Conservation (phyloP, 768 basidiomycete species). For the Panaeolus papilionaceus region DNA sequence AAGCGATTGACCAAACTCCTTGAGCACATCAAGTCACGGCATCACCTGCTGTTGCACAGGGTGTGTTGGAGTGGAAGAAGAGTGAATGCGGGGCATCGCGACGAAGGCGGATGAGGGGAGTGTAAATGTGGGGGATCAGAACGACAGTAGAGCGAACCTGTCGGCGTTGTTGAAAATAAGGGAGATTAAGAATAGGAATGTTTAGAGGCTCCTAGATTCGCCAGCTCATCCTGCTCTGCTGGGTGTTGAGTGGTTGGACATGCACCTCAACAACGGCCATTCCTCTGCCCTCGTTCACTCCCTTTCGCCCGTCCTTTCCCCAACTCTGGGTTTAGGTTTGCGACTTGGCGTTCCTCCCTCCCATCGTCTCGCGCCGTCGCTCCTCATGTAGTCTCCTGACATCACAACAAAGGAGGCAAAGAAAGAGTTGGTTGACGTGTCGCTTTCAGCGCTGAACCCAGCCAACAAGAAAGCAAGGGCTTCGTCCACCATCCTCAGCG, state of each 20-base stretch:
- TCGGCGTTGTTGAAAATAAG: background rate
- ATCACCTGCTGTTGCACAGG: slow-evolving; percentile 98
- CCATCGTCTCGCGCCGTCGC: background rate
- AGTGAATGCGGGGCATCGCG: slow-evolving; percentile 60
- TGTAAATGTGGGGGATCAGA: background rate
- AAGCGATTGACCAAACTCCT: slow-evolving; percentile 86
- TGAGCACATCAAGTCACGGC: slow-evolving; percentile 89
- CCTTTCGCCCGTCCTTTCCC: background rate
- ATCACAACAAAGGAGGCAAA: too few species aligned
- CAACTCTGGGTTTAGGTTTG: background rate
- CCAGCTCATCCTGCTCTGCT: background rate
- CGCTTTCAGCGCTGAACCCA: too few species aligned
- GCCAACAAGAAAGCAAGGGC: too few species aligned
- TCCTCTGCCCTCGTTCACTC: background rate
- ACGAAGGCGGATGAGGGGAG: slow-evolving; percentile 11
- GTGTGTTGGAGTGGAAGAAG: slow-evolving; percentile 95
- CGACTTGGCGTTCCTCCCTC: background rate
- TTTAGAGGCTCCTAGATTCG: background rate
- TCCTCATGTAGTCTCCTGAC: too few species aligned
- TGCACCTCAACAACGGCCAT: background rate
- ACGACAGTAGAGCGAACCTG: background rate
- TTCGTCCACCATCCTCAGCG: too few species aligned
- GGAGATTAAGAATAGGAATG: background rate
- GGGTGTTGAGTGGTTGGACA: background rate
- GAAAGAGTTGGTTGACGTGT: too few species aligned